These are phyloP conservation scores for Lindgomyces ingoldianus DNA, from an alignment of 495 filamentous ascomycete species.

Conservation along the genomic window DNA sequence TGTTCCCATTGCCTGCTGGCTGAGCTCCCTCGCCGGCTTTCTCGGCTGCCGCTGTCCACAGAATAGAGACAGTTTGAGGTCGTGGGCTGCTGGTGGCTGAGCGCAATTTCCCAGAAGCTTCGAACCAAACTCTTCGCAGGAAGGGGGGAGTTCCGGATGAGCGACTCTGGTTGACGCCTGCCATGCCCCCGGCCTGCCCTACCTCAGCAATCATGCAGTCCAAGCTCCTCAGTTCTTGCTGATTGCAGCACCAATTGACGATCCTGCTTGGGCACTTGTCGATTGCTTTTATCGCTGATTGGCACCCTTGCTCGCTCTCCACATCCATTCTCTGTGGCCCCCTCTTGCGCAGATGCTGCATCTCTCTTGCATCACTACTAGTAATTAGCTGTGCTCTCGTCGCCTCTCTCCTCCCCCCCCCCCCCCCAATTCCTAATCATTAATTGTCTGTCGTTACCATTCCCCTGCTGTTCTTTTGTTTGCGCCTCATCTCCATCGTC, in stretches of 20 bases:
- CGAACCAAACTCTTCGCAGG: constrained; percentile 6
- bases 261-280: constrained; percentile 6
- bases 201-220: background rate
- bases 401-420: background rate
- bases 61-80: background rate
- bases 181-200: background rate
- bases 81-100: constrained; percentile 6
- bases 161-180: constrained; percentile 7
- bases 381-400: constrained; percentile 8
- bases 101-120: constrained; percentile 22
- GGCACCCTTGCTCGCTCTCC: constrained; percentile 7
- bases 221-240: constrained; percentile 8
- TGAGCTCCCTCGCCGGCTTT: background rate
- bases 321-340: constrained; percentile 9
- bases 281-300: constrained; percentile 17
- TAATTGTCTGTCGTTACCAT: constrained; percentile 2
- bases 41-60: background rate
- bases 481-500: background rate
- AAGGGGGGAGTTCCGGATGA: background rate
- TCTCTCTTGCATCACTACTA: constrained; percentile 19
- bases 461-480: constrained; percentile 8
- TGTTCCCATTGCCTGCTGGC: background rate
- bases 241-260: constrained; percentile 8
- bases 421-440: background rate
- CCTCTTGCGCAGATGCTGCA: background rate